Evolutionary conservation across 805 yeast genomes (phyloP).

Genomic region (Cyberlindnera euphorbiae): DNA sequence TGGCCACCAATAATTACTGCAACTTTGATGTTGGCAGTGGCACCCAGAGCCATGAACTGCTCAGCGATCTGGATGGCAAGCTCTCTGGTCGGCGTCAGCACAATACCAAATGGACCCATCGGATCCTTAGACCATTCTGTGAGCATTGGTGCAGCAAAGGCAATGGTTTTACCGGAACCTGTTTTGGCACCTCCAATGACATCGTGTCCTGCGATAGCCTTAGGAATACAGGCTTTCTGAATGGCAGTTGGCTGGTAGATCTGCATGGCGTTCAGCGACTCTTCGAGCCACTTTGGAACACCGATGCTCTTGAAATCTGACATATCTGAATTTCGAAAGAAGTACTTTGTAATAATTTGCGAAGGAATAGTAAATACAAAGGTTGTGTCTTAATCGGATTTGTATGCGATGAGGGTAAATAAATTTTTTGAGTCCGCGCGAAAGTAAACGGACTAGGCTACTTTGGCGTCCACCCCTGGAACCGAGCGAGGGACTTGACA

Average conservation of each 20-base stretch:
- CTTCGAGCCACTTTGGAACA: slow-evolving; percentile 80
- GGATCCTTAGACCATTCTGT: slow-evolving; percentile 96
- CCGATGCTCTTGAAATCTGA: slow-evolving; percentile 59
- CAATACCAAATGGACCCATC: slow-evolving; percentile 81
- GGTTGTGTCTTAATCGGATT: too few species aligned
- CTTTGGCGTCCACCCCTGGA: too few species aligned
- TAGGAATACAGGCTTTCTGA: slow-evolving; percentile 86
- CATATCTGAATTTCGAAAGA: too few species aligned
- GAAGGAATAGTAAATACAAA: too few species aligned
- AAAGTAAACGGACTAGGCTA: too few species aligned
- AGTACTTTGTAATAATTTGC: too few species aligned
- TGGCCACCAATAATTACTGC: slow-evolving; percentile 91
- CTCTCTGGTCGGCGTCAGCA: slow-evolving; percentile 90
- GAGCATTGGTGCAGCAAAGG: slow-evolving; percentile 97
- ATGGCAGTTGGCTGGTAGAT: slow-evolving; percentile 81
- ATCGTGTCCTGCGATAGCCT: slow-evolving; percentile 69
- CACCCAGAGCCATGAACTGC: slow-evolving; percentile 90
- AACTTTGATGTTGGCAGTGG: slow-evolving; percentile 80
- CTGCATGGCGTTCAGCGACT: slow-evolving; percentile 75
- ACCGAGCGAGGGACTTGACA: too few species aligned
- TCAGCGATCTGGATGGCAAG: slow-evolving; percentile 96
- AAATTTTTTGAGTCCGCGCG: too few species aligned
- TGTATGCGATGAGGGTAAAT: too few species aligned
- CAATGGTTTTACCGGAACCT: slow-evolving; percentile 96
- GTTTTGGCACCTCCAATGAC: slow-evolving; percentile 99